Evolutionary conservation across 1,139 yeast genomes (phyloP).

Genomic region (Diutina scorzettiae): DNA sequence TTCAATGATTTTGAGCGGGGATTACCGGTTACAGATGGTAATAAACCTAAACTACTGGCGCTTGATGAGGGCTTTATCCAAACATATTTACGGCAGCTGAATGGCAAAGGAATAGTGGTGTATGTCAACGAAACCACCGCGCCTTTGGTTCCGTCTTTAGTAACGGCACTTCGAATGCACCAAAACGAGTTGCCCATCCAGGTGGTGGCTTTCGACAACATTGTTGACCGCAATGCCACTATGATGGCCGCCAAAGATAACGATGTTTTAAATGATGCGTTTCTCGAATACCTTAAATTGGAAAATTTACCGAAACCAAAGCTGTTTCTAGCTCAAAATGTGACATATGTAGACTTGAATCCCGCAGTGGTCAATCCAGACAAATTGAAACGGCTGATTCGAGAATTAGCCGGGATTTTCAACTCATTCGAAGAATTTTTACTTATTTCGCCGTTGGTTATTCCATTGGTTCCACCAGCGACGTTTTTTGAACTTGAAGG

Average conservation of each 20-base stretch:
- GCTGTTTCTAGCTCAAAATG: not conserved
- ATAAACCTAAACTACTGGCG: not conserved
- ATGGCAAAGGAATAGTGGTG: not conserved
- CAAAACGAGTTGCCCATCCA: slow-evolving; percentile 2
- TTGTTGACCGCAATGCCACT: not conserved
- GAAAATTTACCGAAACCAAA: not conserved
- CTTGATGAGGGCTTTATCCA: not conserved
- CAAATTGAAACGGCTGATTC: not conserved
- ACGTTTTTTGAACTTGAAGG: not conserved
- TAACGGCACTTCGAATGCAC: not conserved
- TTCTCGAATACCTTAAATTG: not conserved
- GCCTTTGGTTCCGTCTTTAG: not conserved
- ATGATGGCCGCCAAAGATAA: not conserved
- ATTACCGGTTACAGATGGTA: not conserved
- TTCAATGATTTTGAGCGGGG: not conserved
- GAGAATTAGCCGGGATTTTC: not conserved
- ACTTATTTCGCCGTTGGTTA: not conserved
- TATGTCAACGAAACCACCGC: not conserved
- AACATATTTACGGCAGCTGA: not conserved
- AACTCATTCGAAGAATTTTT: slow-evolving; percentile 1
- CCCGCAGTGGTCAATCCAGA: not conserved
- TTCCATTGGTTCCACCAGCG: not conserved
- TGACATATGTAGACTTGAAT: not conserved
- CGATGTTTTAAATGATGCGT: not conserved
- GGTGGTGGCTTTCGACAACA: not conserved